Evolutionary conservation across 768 basidiomycete species (phyloP).

Genomic region (Fomitopsis pulvina): DNA sequence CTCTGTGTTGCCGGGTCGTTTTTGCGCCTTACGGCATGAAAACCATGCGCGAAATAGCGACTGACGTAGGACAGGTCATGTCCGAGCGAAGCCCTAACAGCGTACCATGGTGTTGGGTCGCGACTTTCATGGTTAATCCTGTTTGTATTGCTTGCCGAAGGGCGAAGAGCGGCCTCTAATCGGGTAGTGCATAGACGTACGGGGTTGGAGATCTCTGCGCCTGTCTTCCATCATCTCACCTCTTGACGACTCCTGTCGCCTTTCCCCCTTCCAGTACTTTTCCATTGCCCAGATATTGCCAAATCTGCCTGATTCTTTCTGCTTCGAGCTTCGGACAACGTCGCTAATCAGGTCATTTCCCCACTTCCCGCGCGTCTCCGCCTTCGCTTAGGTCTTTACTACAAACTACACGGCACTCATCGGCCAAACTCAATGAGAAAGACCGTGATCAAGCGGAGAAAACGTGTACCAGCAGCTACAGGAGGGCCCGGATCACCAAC

Average conservation of each 20-base stretch:
- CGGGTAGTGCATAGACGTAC: neutral
- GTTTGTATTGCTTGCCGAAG: neutral
- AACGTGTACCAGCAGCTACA: conserved; percentile 86
- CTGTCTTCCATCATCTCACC: neutral
- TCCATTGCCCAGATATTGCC: neutral
- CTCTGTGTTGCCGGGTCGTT: neutral
- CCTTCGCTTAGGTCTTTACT: conserved; percentile 84
- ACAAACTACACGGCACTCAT: conserved; percentile 96
- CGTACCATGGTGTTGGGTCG: conserved; percentile 5
- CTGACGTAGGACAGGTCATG: neutral
- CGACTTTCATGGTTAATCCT: conserved; percentile 3
- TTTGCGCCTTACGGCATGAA: neutral
- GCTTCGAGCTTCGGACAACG: conserved; percentile 1
- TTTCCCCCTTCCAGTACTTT: neutral
- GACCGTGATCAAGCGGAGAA: conserved; percentile 95
- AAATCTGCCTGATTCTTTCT: conserved; percentile 4
- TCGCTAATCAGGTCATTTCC: conserved; percentile 1
- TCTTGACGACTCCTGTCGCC: neutral
- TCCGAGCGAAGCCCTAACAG: neutral
- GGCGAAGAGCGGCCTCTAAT: neutral
- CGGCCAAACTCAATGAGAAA: conserved; percentile 99
- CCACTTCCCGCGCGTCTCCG: conserved; percentile 1
- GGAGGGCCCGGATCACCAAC: conserved; percentile 30
- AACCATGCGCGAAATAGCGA: neutral
- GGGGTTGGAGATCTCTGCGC: neutral